Base-by-base conservation (phyloP, 2,329 filamentous ascomycete species). In the Paecilomyces dactylethromorphus region DNA sequence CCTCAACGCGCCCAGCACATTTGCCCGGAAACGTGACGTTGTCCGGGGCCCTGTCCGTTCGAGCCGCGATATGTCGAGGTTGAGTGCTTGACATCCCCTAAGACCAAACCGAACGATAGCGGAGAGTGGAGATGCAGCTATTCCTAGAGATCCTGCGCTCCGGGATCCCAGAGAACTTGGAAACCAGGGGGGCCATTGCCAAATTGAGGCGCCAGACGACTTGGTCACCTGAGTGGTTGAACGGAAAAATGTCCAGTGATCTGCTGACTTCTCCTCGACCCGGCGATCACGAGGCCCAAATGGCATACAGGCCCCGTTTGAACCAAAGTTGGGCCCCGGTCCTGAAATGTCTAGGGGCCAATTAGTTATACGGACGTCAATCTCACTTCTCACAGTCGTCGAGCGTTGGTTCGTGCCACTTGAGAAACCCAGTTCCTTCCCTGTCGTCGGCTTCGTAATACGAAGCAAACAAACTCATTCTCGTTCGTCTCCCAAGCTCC, bases 241-340 rank as follows among this genome's bases (percentile, higher is more conserved):
- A 45, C n/a, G 39, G 39, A 45, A 29, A 29, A 55, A 22, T 22
- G 11, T 54, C 54, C 54, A 55, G 54, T 55, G 54, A 39, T 55
- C 54, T 55, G 54, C 54, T 55, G 54, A 55, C 32, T 31, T 33
- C 35, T 33, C n/a, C 21, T 33, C 5, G 54, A 24, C 54, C 29
- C 32, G 54, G 54, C 54, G 54, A 55, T 55, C 54, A 24, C 31
- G n/a, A 55, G 54, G 29, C 22, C 32, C 54, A 35, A 55, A 55
- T 33, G 15, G 54, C 54, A 55, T 55, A 39, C 54, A 31, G 54
- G 35, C 54, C 54, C 29, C 22, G 3, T 52, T 29, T 13, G 26
- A 29, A 24, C 50, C 50, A 52, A 52, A 52, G 50, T 52, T 52
- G 11, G 22, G 21, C 50, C 26, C 21, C 21, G 7, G 49, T 22